Base-by-base conservation (phyloP, 495 filamentous ascomycete species). In the Trichoderma virens region DNA sequence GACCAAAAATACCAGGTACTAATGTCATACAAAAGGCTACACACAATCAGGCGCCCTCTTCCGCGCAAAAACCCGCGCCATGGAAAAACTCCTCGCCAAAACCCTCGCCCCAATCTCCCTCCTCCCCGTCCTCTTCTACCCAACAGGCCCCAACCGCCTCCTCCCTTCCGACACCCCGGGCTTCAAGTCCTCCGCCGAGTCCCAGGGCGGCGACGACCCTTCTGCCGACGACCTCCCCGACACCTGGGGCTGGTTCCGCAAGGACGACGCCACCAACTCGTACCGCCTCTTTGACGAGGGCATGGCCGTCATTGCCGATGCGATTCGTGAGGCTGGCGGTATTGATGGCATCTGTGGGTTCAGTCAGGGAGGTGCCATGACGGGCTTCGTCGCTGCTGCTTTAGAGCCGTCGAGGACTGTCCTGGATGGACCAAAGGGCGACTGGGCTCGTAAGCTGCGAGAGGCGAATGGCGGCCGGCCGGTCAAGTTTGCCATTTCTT, bases 41-140 rank as follows among this genome's bases (percentile, higher is more conserved):
- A 97, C 93, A 1, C 94, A 98, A 81, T 93, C 91, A 34, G 92
- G 93, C 35, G 72, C 85, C 1, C 77, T 91, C 71, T 98, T 97
- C 85, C 87, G 85, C 76, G 83, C 88, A 75, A 98, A 97, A 80
- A 93, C 89, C 67, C 87, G 88, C 74, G 92, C 91, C 27, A 82
- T 97, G 18, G 81, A 90, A 70, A 97, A 97, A 74, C 72, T 84
- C 70, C 83, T 97, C 60, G 78, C 80, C 61, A 96, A 95, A 73
- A 73, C 84, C 34, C 86, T 97, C 68, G 80, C 84, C 4, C 72
- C 81, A 41, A 70, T 81, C 66, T 80, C 84, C 66, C 73, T 78
- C 18, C 78, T 86, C 30, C 77, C 78, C 34, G 82, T 81, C 65
- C 77, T 90, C 54, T 62, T 82, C 67, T 90, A 85, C 76, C 85